phyloP scores from a whole-genome alignment of 2,329 filamentous ascomycete species.

The Colletotrichum simmondsii region DNA sequence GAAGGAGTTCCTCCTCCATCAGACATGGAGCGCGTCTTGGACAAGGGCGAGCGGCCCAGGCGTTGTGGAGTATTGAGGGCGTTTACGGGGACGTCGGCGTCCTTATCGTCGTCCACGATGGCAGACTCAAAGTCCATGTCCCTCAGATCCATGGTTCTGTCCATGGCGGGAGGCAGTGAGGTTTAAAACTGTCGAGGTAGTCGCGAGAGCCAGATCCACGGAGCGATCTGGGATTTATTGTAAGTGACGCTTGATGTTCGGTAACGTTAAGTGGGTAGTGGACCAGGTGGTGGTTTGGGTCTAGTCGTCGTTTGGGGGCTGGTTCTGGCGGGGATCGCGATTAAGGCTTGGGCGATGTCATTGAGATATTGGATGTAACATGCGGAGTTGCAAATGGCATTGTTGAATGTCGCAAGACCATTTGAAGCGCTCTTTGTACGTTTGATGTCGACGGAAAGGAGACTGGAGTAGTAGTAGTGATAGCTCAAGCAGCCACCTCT shows the following conservation, averaged over 20 bases:
- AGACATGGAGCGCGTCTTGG: constrained; percentile 72
- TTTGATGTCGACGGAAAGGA: background rate
- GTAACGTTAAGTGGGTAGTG: constrained; percentile 20
- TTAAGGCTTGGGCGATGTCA: constrained; percentile 6
- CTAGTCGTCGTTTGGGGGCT: background rate
- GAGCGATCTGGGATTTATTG: constrained; percentile 5
- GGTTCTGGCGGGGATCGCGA: background rate
- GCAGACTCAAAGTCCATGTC: constrained; percentile 44
- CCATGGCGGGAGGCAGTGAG: constrained; percentile 10
- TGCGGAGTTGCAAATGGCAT: constrained; percentile 13
- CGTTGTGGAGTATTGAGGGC: constrained; percentile 25
- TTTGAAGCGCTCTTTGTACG: background rate
- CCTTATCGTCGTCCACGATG: constrained; percentile 44
- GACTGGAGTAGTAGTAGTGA: background rate
- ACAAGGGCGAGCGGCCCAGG: constrained; percentile 50
- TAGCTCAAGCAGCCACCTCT: background rate
- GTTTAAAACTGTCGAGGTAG: background rate
- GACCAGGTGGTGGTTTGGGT: constrained; percentile 21
- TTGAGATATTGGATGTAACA: background rate
- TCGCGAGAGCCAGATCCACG: constrained; percentile 12
- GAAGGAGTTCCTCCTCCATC: constrained; percentile 69
- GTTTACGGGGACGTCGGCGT: constrained; percentile 8
- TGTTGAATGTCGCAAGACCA: background rate
- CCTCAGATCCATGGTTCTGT: constrained; percentile 28
- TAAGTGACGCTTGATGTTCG: background rate